Evolutionary conservation across 768 basidiomycete species (phyloP), one percentile per base, ranked within the genome.

Genomic region (Calocera viscosa): DNA sequence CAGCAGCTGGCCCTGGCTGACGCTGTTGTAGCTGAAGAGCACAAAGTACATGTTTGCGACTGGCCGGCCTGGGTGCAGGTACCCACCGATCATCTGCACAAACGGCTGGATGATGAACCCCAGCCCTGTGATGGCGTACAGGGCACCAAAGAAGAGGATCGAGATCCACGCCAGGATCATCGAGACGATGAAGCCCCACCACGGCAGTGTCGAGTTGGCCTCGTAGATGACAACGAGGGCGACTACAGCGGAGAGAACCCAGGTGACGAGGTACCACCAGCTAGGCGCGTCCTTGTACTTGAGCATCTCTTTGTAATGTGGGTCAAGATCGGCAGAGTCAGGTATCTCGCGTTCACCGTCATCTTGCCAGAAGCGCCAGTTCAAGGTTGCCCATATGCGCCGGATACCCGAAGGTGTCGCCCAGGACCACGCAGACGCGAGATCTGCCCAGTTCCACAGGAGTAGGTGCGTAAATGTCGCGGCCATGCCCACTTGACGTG

Each of bases 21-120:
- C 81, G 28, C 80, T 78, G 69, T 82, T 78, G 80, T 63, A 60
- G 30, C 53, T 60, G 14, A 11, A 60, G 7, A 60, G 26, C 5
- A 71, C 69, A 64, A 86, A 84, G 71, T 87, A 80, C 80, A 82
- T 81, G 74, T 82, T 89, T 0, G 85, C 86, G 2, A 87, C 83
- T 0, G 86, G 86, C 53, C 81, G 79, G 49, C 86, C 86, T 7
- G 85, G 83, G 71, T 83, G 83, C 53, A 60, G 30, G 19, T 60
- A 76, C 1, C 79, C 80, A 2, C 80, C 83, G 38, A 84, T 73
- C 73, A 82, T 82, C 75, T 83, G 82, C 2, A 82, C 76, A 70
- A 84, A 82, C 64, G 70, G 67, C 65, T 69, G 66, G 24, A 69
- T 66, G 32, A 68, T 78, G 66, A 80, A 79, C 28, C 72, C 68